phyloP scores from a whole-genome alignment of 2,329 filamentous ascomycete species.

The Hymenoscyphus fructigenus region DNA sequence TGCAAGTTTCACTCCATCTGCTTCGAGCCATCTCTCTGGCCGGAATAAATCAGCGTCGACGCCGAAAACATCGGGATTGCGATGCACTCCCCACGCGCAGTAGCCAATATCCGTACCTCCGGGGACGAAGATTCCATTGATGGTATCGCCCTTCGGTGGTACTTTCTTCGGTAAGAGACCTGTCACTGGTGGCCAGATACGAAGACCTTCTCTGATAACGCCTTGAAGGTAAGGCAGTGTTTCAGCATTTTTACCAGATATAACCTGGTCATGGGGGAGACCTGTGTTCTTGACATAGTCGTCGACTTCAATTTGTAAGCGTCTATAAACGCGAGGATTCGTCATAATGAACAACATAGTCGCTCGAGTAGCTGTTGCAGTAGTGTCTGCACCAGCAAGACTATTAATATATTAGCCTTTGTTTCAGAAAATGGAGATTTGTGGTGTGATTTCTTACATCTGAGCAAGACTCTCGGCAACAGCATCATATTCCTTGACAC shows the following conservation, averaged over 20 bases:
- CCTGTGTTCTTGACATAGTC: background rate
- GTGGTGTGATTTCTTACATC: background rate
- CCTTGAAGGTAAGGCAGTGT: conserved; percentile 48
- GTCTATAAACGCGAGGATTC: background rate
- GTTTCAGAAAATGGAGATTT: no score
- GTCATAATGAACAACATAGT: background rate
- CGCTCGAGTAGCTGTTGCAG: background rate
- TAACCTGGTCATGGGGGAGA: conserved; percentile 10
- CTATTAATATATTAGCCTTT: background rate
- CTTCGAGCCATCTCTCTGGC: conserved; percentile 50
- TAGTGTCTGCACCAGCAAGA: background rate
- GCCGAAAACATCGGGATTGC: conserved; percentile 22
- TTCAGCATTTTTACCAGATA: background rate
- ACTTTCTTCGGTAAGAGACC: conserved; percentile 25
- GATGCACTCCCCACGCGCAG: conserved; percentile 42
- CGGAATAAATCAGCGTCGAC: conserved; percentile 42
- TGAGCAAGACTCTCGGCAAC: conserved; percentile 12
- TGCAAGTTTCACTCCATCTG: conserved; percentile 11
- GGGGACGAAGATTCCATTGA: conserved; percentile 17
- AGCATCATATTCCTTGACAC: conserved; percentile 24
- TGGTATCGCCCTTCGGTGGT: conserved; percentile 17
- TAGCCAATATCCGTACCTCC: conserved; percentile 26
- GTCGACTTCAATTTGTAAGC: background rate
- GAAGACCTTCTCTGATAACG: conserved; percentile 48
- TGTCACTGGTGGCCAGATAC: conserved; percentile 46